These are phyloP conservation scores for Euphorbia lathyris DNA, from an alignment of 345 rosid species.

Conservation along the genomic window DNA sequence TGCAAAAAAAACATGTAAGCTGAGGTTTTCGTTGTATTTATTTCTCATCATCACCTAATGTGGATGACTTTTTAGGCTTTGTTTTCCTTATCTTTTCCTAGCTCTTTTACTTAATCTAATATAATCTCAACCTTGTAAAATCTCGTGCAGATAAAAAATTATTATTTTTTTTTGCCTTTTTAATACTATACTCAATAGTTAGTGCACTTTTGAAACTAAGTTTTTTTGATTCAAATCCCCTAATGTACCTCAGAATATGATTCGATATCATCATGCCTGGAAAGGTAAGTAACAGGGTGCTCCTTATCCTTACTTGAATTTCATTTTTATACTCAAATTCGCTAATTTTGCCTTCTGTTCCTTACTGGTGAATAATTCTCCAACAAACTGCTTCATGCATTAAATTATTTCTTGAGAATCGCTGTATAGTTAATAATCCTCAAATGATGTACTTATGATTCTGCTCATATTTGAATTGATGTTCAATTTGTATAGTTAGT, in stretches of 20 bases:
- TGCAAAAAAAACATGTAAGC: constrained; percentile 68
- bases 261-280: too few relatives aligned
- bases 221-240: background rate
- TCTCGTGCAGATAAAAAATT: background rate
- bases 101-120: background rate
- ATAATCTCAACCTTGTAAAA: background rate
- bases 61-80: background rate
- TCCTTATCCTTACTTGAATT: background rate
- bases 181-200: background rate
- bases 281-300: too few relatives aligned
- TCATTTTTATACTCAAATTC: background rate
- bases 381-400: constrained; percentile 2
- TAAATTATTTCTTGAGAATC: background rate
- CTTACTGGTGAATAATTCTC: background rate
- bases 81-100: background rate
- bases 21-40: constrained; percentile 16
- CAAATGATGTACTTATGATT: background rate
- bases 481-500: background rate
- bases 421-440: background rate
- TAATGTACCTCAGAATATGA: too few relatives aligned
- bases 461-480: background rate
- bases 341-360: background rate
- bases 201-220: background rate
- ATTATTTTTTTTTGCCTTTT: background rate
- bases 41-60: background rate